Percentiles rank a stretch among this genome's conserved stretches.
phyloP scores from a whole-genome alignment of 2,329 filamentous ascomycete genomes.

The Pseudogymnoascus sp. region DNA sequence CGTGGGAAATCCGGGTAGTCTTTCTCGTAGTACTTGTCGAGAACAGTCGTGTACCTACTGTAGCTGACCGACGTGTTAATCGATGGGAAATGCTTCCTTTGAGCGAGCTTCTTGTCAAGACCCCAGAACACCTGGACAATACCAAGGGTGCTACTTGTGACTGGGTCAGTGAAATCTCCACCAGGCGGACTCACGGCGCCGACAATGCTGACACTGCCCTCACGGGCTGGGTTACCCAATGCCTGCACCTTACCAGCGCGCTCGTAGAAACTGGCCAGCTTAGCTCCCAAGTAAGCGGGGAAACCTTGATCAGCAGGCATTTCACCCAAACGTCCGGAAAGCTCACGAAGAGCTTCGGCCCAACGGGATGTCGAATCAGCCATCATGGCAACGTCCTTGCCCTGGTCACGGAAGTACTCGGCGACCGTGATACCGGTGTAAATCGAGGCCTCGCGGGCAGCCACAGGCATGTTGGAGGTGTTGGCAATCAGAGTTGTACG shows the following conservation, averaged over 20 bases:
- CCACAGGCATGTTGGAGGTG: slow-evolving; percentile 99
- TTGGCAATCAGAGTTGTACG: slow-evolving; percentile 97
- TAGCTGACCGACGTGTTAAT: slow-evolving; percentile 94
- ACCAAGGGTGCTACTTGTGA: slow-evolving; percentile 85
- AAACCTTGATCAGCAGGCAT: slow-evolving; percentile 99
- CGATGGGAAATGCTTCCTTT: slow-evolving; percentile 97
- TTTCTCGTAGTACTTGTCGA: slow-evolving; percentile 93
- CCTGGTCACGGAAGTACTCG: slow-evolving; percentile 96
- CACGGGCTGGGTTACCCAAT: slow-evolving; percentile 80
- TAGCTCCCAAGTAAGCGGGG: slow-evolving; percentile 92
- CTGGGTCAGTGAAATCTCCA: slow-evolving; percentile 98
- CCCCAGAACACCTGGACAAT: slow-evolving; percentile 99
- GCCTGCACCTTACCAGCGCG: slow-evolving; percentile 82
- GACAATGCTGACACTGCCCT: slow-evolving; percentile 93
- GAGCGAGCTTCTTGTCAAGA: slow-evolving; percentile 97
- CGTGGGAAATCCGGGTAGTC: slow-evolving; percentile 89
- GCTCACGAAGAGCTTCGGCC: slow-evolving; percentile 97
- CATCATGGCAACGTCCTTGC: slow-evolving; percentile 99
- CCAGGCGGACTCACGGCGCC: slow-evolving; percentile 94
- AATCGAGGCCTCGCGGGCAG: slow-evolving; percentile 95
- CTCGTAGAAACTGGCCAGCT: slow-evolving; percentile 98
- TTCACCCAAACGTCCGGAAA: slow-evolving; percentile 96
- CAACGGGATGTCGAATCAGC: slow-evolving; percentile 96
- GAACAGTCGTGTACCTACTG: slow-evolving; percentile 84
- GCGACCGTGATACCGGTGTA: slow-evolving; percentile 93